These are phyloP conservation scores for Eutypa lata DNA, from an alignment of 2,329 filamentous ascomycete species.

Conservation along the genomic window DNA sequence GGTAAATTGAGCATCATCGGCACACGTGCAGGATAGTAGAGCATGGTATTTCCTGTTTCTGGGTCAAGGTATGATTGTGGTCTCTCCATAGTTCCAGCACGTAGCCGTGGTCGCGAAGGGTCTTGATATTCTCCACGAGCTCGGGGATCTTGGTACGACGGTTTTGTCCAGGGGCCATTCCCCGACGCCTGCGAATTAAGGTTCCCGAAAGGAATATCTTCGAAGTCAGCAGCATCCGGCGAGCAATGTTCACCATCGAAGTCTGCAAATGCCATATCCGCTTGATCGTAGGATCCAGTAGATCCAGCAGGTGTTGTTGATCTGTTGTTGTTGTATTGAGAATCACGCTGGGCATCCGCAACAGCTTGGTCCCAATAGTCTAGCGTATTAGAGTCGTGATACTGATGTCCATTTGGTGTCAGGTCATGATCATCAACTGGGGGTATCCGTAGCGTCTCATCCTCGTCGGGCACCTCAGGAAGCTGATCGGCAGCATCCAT, in stretches of 20 bases:
- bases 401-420: conserved; percentile 25
- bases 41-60: conserved; percentile 73
- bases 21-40: conserved; percentile 93
- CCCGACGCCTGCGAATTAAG: conserved; percentile 14
- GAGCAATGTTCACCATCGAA: conserved; percentile 79
- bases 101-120: conserved; percentile 29
- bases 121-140: too few relatives aligned
- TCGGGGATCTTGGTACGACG: too few relatives aligned
- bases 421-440: conserved; percentile 22
- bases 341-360: conserved; percentile 13
- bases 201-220: conserved; percentile 24
- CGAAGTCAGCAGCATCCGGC: conserved; percentile 41
- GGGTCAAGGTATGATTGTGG: conserved; percentile 61
- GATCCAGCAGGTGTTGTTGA: conserved; percentile 53
- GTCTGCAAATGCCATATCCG: conserved; percentile 67
- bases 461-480: conserved; percentile 30
- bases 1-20: conserved; percentile 91
- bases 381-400: conserved; percentile 16
- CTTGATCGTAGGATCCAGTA: conserved; percentile 62
- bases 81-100: conserved; percentile 24
- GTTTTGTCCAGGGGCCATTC: conserved; percentile 6
- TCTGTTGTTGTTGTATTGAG: conserved; percentile 27
- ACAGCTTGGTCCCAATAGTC: conserved; percentile 28
- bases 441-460: conserved; percentile 28
- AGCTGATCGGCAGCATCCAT: conserved; percentile 52